Evolutionary conservation across 73 alveolate species (phyloP).

Genomic region (Paramecium biaurelia): DNA sequence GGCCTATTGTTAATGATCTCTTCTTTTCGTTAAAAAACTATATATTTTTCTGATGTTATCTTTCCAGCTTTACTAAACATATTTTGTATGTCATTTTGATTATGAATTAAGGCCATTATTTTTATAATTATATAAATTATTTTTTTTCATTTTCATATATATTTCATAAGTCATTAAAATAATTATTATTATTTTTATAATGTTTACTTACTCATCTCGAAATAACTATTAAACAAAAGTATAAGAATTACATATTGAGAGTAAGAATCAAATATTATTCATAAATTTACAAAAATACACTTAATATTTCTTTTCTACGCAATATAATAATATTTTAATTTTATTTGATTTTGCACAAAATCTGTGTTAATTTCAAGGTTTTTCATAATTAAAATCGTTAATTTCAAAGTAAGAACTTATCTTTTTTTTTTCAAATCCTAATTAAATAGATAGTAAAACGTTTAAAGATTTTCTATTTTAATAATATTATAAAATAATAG

Average conservation of each 20-base stretch:
- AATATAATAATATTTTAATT: no score
- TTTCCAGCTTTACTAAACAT: conserved; percentile 65
- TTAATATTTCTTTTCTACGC: background rate
- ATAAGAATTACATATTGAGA: background rate
- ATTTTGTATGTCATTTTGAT: conserved; percentile 29
- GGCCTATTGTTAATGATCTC: conserved; percentile 33
- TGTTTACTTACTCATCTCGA: no score
- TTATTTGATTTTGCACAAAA: background rate
- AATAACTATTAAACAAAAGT: background rate
- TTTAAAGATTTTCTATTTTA: no score
- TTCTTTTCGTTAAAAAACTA: conserved; percentile 57
- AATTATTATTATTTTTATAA: no score
- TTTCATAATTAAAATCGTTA: background rate
- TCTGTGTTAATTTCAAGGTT: background rate
- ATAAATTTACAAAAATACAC: no score
- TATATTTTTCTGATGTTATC: conserved; percentile 62
- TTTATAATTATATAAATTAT: background rate
- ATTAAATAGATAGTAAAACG: no score
- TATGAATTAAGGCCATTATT: conserved; percentile 27
- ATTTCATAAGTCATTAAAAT: no score
- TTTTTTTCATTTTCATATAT: background rate
- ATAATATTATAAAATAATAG: no score
- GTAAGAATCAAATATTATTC: background rate
- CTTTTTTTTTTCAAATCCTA: no score
- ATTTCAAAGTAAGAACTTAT: no score